Evolutionary conservation across 2,329 filamentous ascomycete genomes (phyloP).

Genomic region (Mycogone perniciosa): DNA sequence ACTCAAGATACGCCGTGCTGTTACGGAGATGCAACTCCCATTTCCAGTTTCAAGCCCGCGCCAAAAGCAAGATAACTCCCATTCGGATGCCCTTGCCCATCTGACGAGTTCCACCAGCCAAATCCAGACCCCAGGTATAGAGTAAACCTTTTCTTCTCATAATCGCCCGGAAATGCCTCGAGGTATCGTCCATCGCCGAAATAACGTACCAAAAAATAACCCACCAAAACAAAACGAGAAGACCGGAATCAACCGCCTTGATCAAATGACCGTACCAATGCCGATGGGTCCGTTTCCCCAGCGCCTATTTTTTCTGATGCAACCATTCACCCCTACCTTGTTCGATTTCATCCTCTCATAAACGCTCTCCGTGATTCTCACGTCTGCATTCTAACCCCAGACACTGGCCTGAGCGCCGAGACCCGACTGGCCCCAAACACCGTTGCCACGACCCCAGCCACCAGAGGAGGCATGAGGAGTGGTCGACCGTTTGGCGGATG

Average conservation of each 20-base stretch:
- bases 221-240: slow-evolving; percentile 13
- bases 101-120: slow-evolving; percentile 9
- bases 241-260: slow-evolving; percentile 15
- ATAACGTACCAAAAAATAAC: slow-evolving; percentile 9
- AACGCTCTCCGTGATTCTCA: background rate
- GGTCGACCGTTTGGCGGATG: slow-evolving; percentile 69
- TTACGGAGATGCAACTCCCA: slow-evolving; percentile 15
- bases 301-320: slow-evolving; percentile 23
- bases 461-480: slow-evolving; percentile 87
- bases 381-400: slow-evolving; percentile 61
- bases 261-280: slow-evolving; percentile 18
- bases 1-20: slow-evolving; percentile 16
- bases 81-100: slow-evolving; percentile 14
- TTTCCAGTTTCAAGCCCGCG: slow-evolving; percentile 14
- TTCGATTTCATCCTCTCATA: background rate
- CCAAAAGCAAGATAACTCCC: slow-evolving; percentile 15
- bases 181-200: slow-evolving; percentile 12
- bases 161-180: slow-evolving; percentile 18
- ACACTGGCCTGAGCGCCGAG: slow-evolving; percentile 87
- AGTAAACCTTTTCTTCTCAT: slow-evolving; percentile 16
- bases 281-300: slow-evolving; percentile 20
- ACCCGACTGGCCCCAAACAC: slow-evolving; percentile 77
- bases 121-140: slow-evolving; percentile 18
- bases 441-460: slow-evolving; percentile 73
- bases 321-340: slow-evolving; percentile 11